phyloP scores from a whole-genome alignment of 2,329 filamentous ascomycete genomes.

The Colletotrichum lindemuthianum region DNA sequence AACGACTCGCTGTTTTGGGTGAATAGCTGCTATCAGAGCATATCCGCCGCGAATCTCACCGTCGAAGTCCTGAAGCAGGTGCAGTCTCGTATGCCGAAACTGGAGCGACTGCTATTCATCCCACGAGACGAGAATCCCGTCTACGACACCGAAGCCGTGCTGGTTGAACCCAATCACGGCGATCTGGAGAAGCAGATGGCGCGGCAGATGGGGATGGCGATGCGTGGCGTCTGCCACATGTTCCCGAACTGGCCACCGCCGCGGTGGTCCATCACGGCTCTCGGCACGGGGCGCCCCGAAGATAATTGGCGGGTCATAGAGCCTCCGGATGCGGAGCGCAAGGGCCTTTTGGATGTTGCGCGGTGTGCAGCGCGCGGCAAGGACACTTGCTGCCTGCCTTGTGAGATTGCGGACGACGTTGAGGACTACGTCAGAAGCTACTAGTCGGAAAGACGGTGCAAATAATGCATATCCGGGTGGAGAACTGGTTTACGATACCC shows the following conservation, averaged over 20 bases:
- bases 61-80: constrained; percentile 53
- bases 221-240: constrained; percentile 45
- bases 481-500: too few species aligned
- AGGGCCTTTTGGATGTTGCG: too few species aligned
- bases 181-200: constrained; percentile 47
- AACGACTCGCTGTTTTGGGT: constrained; percentile 55
- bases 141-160: constrained; percentile 42
- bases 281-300: constrained; percentile 24
- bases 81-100: constrained; percentile 48
- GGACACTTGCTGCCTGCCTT: too few species aligned
- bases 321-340: not conserved
- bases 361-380: too few species aligned
- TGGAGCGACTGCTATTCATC: constrained; percentile 57
- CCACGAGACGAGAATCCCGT: constrained; percentile 50
- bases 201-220: constrained; percentile 47
- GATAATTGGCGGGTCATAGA: not conserved
- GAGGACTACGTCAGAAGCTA: too few species aligned
- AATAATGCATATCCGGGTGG: too few species aligned
- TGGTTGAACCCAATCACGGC: constrained; percentile 39
- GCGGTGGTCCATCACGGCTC: constrained; percentile 50
- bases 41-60: constrained; percentile 51
- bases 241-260: constrained; percentile 47
- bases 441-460: too few species aligned
- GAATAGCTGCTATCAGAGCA: constrained; percentile 47
- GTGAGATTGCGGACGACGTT: too few species aligned